These are phyloP conservation scores for Adansonia madagascariensis DNA, from an alignment of 441 rosid species.

Conservation along the genomic window DNA sequence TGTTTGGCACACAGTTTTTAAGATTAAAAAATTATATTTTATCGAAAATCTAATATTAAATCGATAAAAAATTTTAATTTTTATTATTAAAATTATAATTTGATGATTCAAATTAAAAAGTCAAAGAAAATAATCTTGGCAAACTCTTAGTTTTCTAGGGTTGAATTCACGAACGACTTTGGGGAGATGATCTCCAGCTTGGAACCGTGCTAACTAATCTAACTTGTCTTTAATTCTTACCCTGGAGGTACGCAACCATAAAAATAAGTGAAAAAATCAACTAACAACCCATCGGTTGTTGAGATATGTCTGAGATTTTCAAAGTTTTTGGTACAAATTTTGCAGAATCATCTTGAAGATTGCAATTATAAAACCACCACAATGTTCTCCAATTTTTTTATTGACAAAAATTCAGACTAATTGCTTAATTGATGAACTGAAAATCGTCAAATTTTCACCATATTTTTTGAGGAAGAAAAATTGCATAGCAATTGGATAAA, in stretches of 20 bases:
- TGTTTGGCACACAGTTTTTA: no score
- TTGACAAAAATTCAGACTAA: neutral
- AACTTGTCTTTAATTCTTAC: neutral
- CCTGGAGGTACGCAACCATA: neutral
- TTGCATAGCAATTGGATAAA: neutral
- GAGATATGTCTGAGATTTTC: neutral
- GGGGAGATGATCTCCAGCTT: neutral
- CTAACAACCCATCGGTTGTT: neutral
- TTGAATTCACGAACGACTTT: neutral
- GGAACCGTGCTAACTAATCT: neutral
- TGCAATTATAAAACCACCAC: neutral
- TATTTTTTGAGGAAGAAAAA: neutral
- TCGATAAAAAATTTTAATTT: no score
- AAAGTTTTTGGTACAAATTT: neutral
- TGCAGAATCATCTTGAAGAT: neutral
- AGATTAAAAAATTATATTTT: no score
- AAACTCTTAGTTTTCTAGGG: neutral
- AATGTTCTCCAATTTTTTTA: neutral
- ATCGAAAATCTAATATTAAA: no score
- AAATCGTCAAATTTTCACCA: neutral
- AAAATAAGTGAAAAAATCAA: neutral
- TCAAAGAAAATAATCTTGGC: neutral
- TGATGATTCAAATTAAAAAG: no score
- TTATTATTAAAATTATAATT: no score
- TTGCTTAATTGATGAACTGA: neutral